These are phyloP conservation scores for Aspergillus fructus DNA, from an alignment of 2,329 filamentous ascomycete genomes.

Conservation along the genomic window DNA sequence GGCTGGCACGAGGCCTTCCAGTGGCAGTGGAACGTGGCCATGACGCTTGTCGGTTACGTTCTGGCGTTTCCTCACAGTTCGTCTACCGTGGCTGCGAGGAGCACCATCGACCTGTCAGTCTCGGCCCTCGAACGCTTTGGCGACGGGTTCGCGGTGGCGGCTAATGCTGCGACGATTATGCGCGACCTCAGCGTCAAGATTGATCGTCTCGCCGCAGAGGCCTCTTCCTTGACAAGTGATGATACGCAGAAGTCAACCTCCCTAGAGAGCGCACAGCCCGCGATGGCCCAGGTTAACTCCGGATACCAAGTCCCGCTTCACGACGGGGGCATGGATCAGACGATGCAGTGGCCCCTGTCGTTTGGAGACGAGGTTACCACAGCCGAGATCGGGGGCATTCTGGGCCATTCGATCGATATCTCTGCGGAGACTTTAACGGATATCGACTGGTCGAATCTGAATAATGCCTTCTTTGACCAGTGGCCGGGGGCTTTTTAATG, in stretches of 20 bases:
- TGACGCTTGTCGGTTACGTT: conserved; percentile 36
- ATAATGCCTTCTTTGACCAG: conserved; percentile 1
- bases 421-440: not conserved
- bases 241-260: too few relatives aligned
- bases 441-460: conserved; percentile 4
- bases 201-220: conserved; percentile 5
- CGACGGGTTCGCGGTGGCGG: conserved; percentile 39
- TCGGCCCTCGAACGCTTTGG: conserved; percentile 36
- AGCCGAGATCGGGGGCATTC: conserved; percentile 5
- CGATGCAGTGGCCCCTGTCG: not conserved
- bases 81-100: conserved; percentile 4
- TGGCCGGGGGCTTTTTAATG: not conserved
- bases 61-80: conserved; percentile 27
- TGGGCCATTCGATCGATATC: conserved; percentile 10
- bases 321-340: not conserved
- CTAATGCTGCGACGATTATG: conserved; percentile 28
- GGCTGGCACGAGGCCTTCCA: conserved; percentile 32
- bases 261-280: too few relatives aligned
- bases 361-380: not conserved
- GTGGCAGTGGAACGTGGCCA: conserved; percentile 31
- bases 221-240: not conserved
- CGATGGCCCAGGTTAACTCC: too few relatives aligned
- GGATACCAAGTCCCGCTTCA: not conserved
- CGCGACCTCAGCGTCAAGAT: conserved; percentile 15
- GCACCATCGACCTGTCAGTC: conserved; percentile 40